These are phyloP conservation scores for Rosa multiflora DNA, from an alignment of 306 rosid species.

Conservation along the genomic window DNA sequence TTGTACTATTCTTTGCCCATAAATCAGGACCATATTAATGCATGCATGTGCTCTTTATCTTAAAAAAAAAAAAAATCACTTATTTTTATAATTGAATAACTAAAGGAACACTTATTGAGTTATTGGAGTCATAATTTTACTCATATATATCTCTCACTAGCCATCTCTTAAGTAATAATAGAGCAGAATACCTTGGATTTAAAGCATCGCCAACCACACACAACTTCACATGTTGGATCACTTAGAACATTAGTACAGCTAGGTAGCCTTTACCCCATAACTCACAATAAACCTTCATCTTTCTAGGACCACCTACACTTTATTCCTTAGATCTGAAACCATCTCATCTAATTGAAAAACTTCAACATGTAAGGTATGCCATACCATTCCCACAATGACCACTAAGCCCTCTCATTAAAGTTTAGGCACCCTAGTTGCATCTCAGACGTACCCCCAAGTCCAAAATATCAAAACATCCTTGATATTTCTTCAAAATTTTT, in stretches of 20 bases:
- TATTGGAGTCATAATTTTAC: neutral
- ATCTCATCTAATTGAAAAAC: neutral
- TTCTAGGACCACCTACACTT: slow-evolving; percentile 4
- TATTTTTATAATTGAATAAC: no score
- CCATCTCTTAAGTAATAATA: neutral
- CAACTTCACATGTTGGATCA: neutral
- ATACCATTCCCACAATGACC: neutral
- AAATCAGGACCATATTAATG: no score
- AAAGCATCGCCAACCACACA: neutral
- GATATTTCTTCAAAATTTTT: neutral
- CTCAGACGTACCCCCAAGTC: neutral
- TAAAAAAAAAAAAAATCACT: no score
- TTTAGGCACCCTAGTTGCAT: neutral
- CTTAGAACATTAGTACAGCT: neutral
- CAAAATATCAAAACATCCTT: neutral
- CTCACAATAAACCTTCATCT: neutral
- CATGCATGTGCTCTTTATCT: no score
- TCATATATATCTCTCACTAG: neutral
- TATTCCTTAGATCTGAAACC: neutral
- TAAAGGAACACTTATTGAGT: neutral
- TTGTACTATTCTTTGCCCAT: no score
- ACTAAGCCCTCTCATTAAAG: neutral
- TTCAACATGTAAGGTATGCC: neutral
- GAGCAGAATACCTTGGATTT: neutral
- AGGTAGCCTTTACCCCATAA: neutral